Percentiles rank a stretch among this genome's conserved stretches.
Conservation (phyloP, 2,329 filamentous ascomycete species). For the Monilinia aucupariae region DNA sequence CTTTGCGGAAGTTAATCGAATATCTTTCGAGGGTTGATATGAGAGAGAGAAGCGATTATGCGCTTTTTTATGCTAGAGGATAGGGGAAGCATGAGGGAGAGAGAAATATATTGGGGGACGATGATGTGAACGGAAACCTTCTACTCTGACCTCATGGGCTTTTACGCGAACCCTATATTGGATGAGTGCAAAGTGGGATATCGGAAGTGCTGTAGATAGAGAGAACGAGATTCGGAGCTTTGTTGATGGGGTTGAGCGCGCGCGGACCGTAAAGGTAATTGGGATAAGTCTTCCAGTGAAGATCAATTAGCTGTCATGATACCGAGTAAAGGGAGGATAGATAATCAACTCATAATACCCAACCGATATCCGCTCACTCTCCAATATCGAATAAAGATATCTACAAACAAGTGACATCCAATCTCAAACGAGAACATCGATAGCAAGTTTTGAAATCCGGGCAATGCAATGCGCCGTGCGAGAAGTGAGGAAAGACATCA, state of each 20-base stretch:
- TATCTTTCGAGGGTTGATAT: neutral
- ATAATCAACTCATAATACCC: neutral
- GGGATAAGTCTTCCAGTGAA: neutral
- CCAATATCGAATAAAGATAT: neutral
- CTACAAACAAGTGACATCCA: neutral
- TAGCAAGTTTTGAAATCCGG: neutral
- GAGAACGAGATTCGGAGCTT: no score
- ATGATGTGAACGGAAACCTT: neutral
- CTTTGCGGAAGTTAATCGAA: neutral
- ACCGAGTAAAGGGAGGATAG: neutral
- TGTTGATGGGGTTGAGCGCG: no score
- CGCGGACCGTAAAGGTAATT: no score
- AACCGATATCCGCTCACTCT: neutral
- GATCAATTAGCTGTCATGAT: neutral
- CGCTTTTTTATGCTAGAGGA: neutral
- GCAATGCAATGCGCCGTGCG: neutral
- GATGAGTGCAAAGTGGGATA: neutral
- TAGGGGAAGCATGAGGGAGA: neutral
- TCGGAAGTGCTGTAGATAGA: neutral
- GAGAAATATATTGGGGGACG: no score
- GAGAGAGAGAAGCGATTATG: neutral
- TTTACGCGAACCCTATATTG: neutral
- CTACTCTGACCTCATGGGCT: neutral
- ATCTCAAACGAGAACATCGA: neutral
- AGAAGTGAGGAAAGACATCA: no score